These are phyloP conservation scores for Neurospora sublineolata DNA, from an alignment of 495 filamentous ascomycete genomes.

Conservation along the genomic window DNA sequence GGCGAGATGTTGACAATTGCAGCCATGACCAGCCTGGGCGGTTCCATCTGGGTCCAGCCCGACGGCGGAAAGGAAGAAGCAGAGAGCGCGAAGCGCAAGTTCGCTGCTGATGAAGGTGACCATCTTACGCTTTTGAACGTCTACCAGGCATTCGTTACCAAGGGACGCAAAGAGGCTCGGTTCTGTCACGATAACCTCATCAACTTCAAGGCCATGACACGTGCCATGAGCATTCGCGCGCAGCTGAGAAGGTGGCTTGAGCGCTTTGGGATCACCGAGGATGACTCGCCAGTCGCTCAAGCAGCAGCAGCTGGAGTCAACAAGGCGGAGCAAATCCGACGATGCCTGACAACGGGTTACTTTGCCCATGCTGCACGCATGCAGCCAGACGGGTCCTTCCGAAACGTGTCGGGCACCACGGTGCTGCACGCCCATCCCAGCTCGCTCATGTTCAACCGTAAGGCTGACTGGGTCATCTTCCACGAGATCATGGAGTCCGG, in stretches of 20 bases:
- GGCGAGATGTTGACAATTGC: constrained; percentile 85
- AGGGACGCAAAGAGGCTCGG: constrained; percentile 68
- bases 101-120: constrained; percentile 89
- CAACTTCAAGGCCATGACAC: constrained; percentile 71
- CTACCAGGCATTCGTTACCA: constrained; percentile 81
- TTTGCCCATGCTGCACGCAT: constrained; percentile 94
- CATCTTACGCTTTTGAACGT: constrained; percentile 91
- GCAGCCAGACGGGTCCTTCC: constrained; percentile 88
- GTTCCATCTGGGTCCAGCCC: constrained; percentile 70
- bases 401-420: constrained; percentile 60
- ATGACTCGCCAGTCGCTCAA: constrained; percentile 35
- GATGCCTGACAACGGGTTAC: constrained; percentile 83
- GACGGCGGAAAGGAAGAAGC: constrained; percentile 61
- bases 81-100: constrained; percentile 66
- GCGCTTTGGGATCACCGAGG: constrained; percentile 63
- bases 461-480: constrained; percentile 96
- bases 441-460: constrained; percentile 93
- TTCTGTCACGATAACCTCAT: constrained; percentile 82
- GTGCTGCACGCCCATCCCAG: constrained; percentile 82
- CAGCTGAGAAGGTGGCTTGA: constrained; percentile 84
- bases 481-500: constrained; percentile 90
- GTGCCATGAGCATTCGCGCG: constrained; percentile 75
- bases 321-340: constrained; percentile 61
- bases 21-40: constrained; percentile 84
- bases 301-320: constrained; percentile 11